Evolutionary conservation across 148 eudicot species (phyloP).

Genomic region (Rhododendron kiyosumense): DNA sequence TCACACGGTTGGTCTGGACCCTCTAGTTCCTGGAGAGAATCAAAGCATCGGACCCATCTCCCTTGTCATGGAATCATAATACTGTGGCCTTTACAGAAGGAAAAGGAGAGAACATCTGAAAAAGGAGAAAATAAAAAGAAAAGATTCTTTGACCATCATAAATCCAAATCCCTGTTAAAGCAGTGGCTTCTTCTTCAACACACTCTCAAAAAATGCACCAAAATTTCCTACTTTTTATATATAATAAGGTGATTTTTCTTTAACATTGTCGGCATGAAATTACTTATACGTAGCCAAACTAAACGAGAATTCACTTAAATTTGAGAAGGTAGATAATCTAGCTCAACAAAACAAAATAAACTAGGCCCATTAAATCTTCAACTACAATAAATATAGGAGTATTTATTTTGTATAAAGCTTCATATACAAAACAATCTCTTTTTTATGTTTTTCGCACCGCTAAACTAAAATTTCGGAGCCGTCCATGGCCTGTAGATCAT

Average conservation of each 20-base stretch:
- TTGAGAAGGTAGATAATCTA: not conserved
- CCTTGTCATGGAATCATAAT: not conserved
- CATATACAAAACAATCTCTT: not conserved
- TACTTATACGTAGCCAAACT: not conserved
- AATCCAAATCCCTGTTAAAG: not conserved
- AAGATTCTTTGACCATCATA: not conserved
- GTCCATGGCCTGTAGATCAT: not conserved
- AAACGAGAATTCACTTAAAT: not conserved
- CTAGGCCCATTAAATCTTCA: not conserved
- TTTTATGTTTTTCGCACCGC: not conserved
- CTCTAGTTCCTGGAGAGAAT: not conserved
- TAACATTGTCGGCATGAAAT: no score
- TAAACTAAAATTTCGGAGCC: not conserved
- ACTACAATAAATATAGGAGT: no score
- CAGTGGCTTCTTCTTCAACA: no score
- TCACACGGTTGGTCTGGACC: not conserved
- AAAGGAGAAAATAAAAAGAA: not conserved
- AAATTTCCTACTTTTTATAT: no score
- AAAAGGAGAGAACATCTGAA: not conserved
- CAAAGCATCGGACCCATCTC: not conserved
- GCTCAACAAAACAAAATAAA: not conserved
- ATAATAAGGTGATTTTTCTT: no score
- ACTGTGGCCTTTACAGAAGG: not conserved
- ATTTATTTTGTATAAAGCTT: not conserved
- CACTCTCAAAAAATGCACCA: no score